Conservation (phyloP, 805 yeast species). For the Diddensiella transvaalensis region DNA sequence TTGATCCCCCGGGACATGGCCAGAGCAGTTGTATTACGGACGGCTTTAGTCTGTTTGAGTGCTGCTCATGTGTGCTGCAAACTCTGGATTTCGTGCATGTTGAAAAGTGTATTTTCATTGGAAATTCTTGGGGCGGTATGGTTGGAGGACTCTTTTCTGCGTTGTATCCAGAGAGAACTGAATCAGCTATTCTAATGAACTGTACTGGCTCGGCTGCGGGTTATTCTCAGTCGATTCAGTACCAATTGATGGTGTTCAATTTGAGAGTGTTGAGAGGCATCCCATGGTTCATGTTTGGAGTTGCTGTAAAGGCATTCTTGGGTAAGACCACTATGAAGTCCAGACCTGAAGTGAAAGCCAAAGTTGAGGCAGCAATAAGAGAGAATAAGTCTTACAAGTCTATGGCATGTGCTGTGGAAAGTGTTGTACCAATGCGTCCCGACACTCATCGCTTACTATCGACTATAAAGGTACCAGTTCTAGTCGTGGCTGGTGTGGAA, state of each 20-base stretch:
- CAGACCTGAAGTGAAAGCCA: background rate
- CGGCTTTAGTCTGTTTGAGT: constrained; percentile 4
- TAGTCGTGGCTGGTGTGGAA: constrained; percentile 10
- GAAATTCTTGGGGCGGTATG: constrained; percentile 13
- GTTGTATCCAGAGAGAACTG: constrained; percentile 4
- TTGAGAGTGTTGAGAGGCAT: background rate
- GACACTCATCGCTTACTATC: constrained; percentile 4
- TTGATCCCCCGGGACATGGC: constrained; percentile 12
- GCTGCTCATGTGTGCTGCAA: background rate
- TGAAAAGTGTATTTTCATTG: constrained; percentile 3
- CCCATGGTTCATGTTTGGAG: constrained; percentile 4
- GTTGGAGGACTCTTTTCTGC: constrained; percentile 6
- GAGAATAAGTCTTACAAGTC: background rate
- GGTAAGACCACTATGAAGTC: constrained; percentile 1
- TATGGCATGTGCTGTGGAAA: background rate
- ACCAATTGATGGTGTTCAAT: background rate
- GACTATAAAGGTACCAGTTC: constrained; percentile 1
- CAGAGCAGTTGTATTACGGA: background rate
- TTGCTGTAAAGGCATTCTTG: constrained; percentile 3
- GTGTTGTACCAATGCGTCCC: constrained; percentile 7
- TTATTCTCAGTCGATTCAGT: constrained; percentile 1
- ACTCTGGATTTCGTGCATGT: background rate
- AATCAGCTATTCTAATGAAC: constrained; percentile 8
- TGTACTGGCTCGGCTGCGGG: constrained; percentile 11
- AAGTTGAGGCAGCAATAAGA: constrained; percentile 1